Conservation (phyloP, 208 protist species). For the Leishmania braziliensis region DNA sequence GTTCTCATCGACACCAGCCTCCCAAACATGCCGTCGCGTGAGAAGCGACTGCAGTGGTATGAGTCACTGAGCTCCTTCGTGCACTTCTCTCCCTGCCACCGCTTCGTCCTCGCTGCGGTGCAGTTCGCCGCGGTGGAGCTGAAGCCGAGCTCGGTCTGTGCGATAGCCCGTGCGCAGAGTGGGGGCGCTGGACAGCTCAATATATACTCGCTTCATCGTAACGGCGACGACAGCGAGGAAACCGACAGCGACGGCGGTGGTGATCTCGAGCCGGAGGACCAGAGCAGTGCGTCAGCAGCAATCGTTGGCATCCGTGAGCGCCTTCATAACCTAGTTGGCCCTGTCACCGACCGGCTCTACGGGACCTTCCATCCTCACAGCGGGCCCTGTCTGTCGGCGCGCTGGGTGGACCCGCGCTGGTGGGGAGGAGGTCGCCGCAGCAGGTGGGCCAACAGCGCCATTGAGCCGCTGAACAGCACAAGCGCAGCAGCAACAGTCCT, state of each 20-base stretch:
- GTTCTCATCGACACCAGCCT: constrained; percentile 49
- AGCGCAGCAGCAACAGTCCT: constrained; percentile 18
- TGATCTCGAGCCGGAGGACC: background rate
- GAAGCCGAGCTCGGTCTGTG: constrained; percentile 15
- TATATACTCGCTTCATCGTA: constrained; percentile 67
- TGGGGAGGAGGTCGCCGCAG: constrained; percentile 45
- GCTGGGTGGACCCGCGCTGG: constrained; percentile 75
- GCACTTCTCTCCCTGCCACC: constrained; percentile 59
- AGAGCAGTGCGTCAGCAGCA: background rate
- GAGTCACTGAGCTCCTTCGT: constrained; percentile 51
- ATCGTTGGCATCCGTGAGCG: constrained; percentile 5
- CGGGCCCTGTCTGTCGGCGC: constrained; percentile 40
- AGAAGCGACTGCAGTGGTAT: constrained; percentile 61
- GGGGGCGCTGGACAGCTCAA: constrained; percentile 49
- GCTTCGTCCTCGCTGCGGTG: constrained; percentile 65
- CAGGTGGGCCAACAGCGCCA: constrained; percentile 32
- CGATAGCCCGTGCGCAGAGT: constrained; percentile 2
- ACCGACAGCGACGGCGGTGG: background rate
- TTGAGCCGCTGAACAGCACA: constrained; percentile 25
- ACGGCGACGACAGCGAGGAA: constrained; percentile 10
- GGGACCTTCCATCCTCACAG: constrained; percentile 37
- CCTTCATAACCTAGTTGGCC: constrained; percentile 6
- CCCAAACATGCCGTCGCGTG: constrained; percentile 23
- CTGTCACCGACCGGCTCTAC: constrained; percentile 40
- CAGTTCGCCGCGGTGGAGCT: constrained; percentile 43